Evolutionary conservation across 2,329 filamentous ascomycete genomes (phyloP), one percentile per base, ranked within the genome.

Genomic region (Cladophialophora immunda): DNA sequence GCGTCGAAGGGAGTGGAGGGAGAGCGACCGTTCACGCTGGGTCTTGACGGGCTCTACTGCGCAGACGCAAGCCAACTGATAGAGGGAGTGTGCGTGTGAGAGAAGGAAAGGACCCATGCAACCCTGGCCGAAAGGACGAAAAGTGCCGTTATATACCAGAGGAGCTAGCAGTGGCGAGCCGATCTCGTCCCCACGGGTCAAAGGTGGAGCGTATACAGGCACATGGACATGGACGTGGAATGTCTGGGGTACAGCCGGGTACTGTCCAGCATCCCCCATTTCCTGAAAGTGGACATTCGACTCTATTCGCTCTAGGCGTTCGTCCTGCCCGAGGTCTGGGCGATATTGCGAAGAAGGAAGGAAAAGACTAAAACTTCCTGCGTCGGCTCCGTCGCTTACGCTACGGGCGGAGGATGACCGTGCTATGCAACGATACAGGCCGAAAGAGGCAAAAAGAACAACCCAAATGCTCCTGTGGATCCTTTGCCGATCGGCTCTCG

Each of bases 341-440:
- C 15, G 9, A n/a, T 19, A 8, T 13, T 25, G 25, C 15, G 15
- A 32, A 29, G 13, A 17, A 17, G 50, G 56, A 19, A 41, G 22
- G 19, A 58, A 58, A 47, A 58, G 38, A 29, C 34, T 47, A 58
- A 41, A 58, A 22, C 27, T 58, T 47, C 56, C 56, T 30, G 4
- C 5, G 11, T 58, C 56, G 56, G 56, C 56, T 41, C 11, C 36
- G 56, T 58, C 56, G 56, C 56, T 58, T 58, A 58, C 25, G 56
- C 56, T 47, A 41, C 6, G 6, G 34, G 17, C 56, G 56, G 56
- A 58, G 27, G 56, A 41, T 45, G 30, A 22, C 41, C 41, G 41
- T 47, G n/a, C 8, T 5, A 34, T 19, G 41, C 6, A 9, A 47
- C n/a, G 7, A 19, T 47, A 19, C 2, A 2, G 3, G 19, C 41